A percentile compares a stretch with the other conserved stretches of the same genome.
phyloP scores from a whole-genome alignment of 2,329 filamentous ascomycete species.

The Ambrosiella xylebori region DNA sequence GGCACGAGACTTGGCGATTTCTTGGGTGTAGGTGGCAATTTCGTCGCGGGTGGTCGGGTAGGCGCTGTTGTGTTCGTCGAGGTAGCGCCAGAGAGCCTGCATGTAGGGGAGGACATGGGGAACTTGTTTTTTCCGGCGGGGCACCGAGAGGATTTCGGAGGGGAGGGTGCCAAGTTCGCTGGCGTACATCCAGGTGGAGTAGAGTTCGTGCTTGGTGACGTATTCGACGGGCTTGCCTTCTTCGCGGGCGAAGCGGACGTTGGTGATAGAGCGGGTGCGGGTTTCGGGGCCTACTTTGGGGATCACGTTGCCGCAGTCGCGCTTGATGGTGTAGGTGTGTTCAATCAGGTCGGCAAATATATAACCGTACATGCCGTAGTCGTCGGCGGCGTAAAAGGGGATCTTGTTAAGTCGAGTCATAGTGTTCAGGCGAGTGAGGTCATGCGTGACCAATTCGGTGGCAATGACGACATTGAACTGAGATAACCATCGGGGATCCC shows the following conservation, averaged over 20 bases:
- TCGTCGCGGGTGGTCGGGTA: conserved; percentile 24
- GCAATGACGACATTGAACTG: conserved; percentile 76
- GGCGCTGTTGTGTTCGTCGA: neutral
- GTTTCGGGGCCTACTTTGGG: conserved; percentile 49
- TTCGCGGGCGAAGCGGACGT: conserved; percentile 52
- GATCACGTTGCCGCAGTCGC: conserved; percentile 59
- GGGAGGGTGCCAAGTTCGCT: conserved; percentile 55
- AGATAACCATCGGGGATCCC: conserved; percentile 58
- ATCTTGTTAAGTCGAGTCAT: conserved; percentile 53
- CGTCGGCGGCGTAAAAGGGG: conserved; percentile 6
- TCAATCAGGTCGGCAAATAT: conserved; percentile 85
- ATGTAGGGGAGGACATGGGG: conserved; percentile 71
- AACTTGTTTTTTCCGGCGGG: conserved; percentile 52
- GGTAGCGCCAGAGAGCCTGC: conserved; percentile 55
- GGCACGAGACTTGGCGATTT: conserved; percentile 63
- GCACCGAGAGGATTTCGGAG: conserved; percentile 44
- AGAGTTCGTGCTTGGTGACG: conserved; percentile 81
- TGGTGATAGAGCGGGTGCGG: conserved; percentile 57
- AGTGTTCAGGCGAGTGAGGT: conserved; percentile 66
- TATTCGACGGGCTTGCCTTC: conserved; percentile 55
- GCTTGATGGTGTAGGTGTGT: conserved; percentile 79
- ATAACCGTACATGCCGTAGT: conserved; percentile 68
- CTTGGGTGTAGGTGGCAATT: conserved; percentile 54
- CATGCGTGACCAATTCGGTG: conserved; percentile 64
- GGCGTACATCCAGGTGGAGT: conserved; percentile 74